Evolutionary conservation across 2,329 filamentous ascomycete genomes (phyloP).

Genomic region (Dactylellina parvicollis): DNA sequence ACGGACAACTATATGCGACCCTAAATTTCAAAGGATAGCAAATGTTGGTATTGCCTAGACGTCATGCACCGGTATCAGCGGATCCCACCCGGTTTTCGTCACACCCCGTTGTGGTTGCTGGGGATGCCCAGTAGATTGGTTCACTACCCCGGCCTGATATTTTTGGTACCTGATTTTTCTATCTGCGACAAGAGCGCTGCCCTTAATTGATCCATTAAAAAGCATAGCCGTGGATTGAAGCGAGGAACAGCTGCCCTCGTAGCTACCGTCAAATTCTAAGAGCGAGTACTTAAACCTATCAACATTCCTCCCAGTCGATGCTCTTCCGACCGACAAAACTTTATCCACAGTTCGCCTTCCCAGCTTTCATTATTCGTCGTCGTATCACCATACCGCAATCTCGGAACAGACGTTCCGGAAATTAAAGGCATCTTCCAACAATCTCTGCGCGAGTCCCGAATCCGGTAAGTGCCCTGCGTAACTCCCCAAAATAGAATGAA

Average conservation of each 20-base stretch:
- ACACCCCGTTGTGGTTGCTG: slow-evolving; percentile 17
- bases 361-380: neutral
- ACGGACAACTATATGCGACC: neutral
- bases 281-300: slow-evolving; percentile 27
- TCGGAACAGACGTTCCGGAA: slow-evolving; percentile 23
- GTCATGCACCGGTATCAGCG: slow-evolving; percentile 51
- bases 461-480: slow-evolving; percentile 48
- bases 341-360: slow-evolving; percentile 1
- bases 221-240: neutral
- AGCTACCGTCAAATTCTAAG: neutral
- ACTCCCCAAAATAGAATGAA: slow-evolving; percentile 22
- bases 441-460: slow-evolving; percentile 20
- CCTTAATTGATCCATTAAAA: slow-evolving; percentile 41
- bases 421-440: slow-evolving; percentile 3
- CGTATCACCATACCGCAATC: slow-evolving; percentile 2
- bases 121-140: neutral
- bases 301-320: slow-evolving; percentile 15
- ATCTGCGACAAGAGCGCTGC: slow-evolving; percentile 31
- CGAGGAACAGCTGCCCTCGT: slow-evolving; percentile 4
- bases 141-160: slow-evolving; percentile 8
- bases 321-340: slow-evolving; percentile 23
- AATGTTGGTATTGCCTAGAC: slow-evolving; percentile 1
- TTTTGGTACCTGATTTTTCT: slow-evolving; percentile 36
- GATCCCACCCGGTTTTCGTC: slow-evolving; percentile 17
- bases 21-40: neutral